Evolutionary conservation across 305 asterid genomes (phyloP), one percentile per base, ranked within the genome.

Genomic region (Plantago rigida): DNA sequence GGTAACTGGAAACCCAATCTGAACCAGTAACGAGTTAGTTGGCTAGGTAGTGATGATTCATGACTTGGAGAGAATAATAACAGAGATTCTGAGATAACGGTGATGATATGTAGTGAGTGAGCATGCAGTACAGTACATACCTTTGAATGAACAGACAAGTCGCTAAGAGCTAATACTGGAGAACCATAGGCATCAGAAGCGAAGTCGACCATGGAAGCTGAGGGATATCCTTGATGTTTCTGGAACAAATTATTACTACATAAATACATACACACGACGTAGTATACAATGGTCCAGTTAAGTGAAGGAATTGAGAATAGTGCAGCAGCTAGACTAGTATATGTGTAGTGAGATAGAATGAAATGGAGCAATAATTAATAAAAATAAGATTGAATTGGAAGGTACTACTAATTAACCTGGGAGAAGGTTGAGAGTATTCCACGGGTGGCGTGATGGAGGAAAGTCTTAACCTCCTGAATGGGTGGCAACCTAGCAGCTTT

Each of bases 341-440:
- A 2, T 31, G 7, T 31, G 2, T 0, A 24, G n/a, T 13, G 11
- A 9, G 9, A 51, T 4, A 26, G 8, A 34, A 54, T 6, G 26
- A 2, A 22, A 22, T 2, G 2, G 26, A 22, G 26, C 26, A 22
- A 22, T 22, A 22, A 22, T 22, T 2, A 22, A 22, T 2, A 22
- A 22, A 22, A 22, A 22, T 22, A 2, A 17, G 19, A 17, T 17
- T 17, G 19, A 17, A 1, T 22, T 22, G 26, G 26, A 22, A 22
- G 26, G 26, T 22, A 2, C 26, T 22, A 2, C 26, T 22, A 22
- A 22, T 2, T 12, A 15, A 91, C 99, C 86, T 66, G 75, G 59
- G 97, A 92, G 76, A 92, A 77, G 58, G 99, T 89, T 46, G 99
- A 89, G 64, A 92, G 94, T 77, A 83, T 67, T 59, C 96, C 99